Base-by-base conservation (phyloP, 2,329 filamentous ascomycete genomes). In the Scolecobasidium constrictum region DNA sequence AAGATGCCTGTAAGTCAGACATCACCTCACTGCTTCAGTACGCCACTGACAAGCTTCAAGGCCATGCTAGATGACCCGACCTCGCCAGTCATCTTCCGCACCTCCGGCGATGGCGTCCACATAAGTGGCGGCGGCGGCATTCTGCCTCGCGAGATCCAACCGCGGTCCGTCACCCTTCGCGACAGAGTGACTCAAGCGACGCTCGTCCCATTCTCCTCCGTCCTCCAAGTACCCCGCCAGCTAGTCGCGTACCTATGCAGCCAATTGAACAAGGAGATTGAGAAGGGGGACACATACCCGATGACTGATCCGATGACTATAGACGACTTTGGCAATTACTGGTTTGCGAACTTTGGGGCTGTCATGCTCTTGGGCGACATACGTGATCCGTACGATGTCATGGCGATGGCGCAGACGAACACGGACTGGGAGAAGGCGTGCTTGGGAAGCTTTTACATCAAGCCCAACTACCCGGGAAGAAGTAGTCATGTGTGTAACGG, bases 361-460 rank as follows among this genome's bases (percentile, higher is more conserved):
- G 78, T 94, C 58, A 92, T 94, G 85, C 69, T 94, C 17, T 69
- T 92, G 34, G 86, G 87, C 44, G 77, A 81, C 53, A 77, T 90
- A 45, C 73, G 77, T 40, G 72, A 71, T 44, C 66, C 74, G 19
- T 72, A 77, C 43, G 77, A 67, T 43, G 53, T 71, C 22, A 31
- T 31, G 12, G 31, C 31, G 17, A 36, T 35, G 33, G 40, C 19
- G n/a, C 23, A 31, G 3, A 42, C 21, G 21, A 17, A 17, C 18
- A 11, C 9, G 9, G 83, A 90, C 61, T 94, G 87, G 86, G 75
- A 78, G 50, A 80, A 79, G 55, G 73, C 83, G 53, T 94, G 86
- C 54, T 67, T 94, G 35, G 87, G 87, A 45, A 93, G 85, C 64
- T 94, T 94, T 64, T 93, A 92, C 64, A 84, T 94, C 70, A 88